Percentiles rank a stretch among this genome's conserved stretches.
These are phyloP conservation scores for Xanthoceras sorbifolium DNA, from an alignment of 345 rosid genomes.

Conservation along the genomic window DNA sequence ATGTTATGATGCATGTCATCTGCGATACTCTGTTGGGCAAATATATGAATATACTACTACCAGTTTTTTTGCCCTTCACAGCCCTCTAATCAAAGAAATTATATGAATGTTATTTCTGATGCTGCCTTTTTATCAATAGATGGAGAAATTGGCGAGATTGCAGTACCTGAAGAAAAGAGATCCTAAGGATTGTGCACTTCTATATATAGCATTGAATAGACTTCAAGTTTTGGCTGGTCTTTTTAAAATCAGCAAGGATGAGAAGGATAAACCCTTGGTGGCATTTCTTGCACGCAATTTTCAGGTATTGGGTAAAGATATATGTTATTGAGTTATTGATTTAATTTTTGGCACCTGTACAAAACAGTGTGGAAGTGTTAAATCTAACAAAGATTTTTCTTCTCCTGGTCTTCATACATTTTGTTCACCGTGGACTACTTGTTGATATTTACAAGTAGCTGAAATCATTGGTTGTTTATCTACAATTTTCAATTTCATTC, in stretches of 20 bases:
- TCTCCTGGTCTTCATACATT: background rate
- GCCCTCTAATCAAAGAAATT: background rate
- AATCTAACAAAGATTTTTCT: background rate
- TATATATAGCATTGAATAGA: slow-evolving; percentile 82
- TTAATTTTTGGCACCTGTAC: slow-evolving; percentile 3
- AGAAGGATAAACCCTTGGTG: slow-evolving; percentile 88
- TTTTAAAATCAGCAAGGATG: slow-evolving; percentile 84
- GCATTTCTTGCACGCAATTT: slow-evolving; percentile 91
- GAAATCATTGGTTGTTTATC: slow-evolving; percentile 16
- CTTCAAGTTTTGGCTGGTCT: slow-evolving; percentile 95
- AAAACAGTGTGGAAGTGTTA: background rate
- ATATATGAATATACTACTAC: background rate
- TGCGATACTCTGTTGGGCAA: background rate
- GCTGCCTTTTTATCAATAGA: slow-evolving; percentile 33
- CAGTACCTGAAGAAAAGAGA: slow-evolving; percentile 79
- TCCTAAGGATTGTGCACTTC: slow-evolving; percentile 89
- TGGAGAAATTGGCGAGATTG: slow-evolving; percentile 84
- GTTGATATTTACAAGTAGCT: slow-evolving; percentile 14
- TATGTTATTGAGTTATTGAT: slow-evolving; percentile 9
- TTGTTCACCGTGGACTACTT: background rate
- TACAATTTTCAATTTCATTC: background rate
- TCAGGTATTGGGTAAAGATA: slow-evolving; percentile 55
- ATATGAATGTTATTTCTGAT: background rate
- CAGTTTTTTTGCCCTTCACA: background rate
- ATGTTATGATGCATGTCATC: background rate